Evolutionary conservation across 176 grass and related monocot species (phyloP).

Genomic region (Triticum dicoccoides): DNA sequence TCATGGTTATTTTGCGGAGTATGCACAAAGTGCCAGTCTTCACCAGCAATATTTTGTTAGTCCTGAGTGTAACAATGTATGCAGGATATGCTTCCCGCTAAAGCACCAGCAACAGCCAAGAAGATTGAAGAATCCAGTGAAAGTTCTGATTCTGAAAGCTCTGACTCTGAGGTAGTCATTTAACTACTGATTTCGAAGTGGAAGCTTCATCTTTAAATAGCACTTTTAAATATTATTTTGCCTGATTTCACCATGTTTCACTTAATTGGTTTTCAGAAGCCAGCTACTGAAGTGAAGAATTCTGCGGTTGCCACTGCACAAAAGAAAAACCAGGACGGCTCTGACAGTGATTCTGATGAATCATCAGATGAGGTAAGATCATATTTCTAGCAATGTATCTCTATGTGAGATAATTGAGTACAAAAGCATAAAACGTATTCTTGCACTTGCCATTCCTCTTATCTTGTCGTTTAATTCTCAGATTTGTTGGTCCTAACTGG

Average conservation of each 20-base stretch:
- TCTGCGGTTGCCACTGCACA: constrained; percentile 20
- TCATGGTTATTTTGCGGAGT: background rate
- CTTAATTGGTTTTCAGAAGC: constrained; percentile 31
- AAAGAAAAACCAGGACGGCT: constrained; percentile 37
- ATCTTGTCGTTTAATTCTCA: background rate
- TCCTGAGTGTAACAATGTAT: background rate
- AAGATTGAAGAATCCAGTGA: constrained; percentile 44
- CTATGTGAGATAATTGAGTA: background rate
- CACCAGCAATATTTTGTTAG: background rate
- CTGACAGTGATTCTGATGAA: constrained; percentile 51
- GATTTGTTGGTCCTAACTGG: background rate
- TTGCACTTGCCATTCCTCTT: background rate
- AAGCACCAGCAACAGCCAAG: constrained; percentile 24
- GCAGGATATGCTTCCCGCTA: constrained; percentile 26
- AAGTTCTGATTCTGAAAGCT: constrained; percentile 45
- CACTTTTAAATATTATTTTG: background rate
- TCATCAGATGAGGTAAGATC: constrained; percentile 42
- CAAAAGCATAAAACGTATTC: background rate
- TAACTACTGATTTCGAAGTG: background rate
- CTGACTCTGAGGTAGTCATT: constrained; percentile 27
- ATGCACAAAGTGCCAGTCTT: background rate
- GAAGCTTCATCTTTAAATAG: background rate
- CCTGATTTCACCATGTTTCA: background rate
- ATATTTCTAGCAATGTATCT: background rate
- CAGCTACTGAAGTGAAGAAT: constrained; percentile 42